Evolutionary conservation across 305 asterid genomes (phyloP).

Genomic region (Fraxinus latifolia): DNA sequence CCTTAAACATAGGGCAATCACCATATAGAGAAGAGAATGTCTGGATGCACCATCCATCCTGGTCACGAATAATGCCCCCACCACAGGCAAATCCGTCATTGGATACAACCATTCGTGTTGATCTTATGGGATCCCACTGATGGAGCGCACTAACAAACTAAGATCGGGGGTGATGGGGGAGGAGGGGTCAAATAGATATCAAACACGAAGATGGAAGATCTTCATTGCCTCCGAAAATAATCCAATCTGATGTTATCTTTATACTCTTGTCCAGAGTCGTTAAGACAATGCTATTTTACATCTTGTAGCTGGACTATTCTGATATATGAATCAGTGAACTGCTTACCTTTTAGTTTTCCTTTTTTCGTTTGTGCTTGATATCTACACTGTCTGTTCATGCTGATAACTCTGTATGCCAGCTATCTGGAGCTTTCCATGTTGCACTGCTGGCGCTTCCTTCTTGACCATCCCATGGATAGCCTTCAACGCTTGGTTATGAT

Average conservation of each 20-base stretch:
- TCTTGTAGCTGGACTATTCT: conserved; percentile 13
- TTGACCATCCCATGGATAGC: conserved; percentile 48
- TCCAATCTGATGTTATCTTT: background rate
- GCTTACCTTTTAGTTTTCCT: background rate
- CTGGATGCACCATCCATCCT: background rate
- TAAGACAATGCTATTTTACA: conserved; percentile 3
- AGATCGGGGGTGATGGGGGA: background rate
- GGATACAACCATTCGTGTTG: background rate
- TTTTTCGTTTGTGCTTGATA: conserved; percentile 1
- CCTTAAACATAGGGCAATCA: background rate
- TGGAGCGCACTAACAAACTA: background rate
- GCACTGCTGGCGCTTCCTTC: conserved; percentile 77
- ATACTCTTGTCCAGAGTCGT: conserved; percentile 10
- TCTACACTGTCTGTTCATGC: conserved; percentile 17
- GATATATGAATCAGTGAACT: conserved; percentile 1
- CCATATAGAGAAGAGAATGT: background rate
- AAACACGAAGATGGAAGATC: background rate
- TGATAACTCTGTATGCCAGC: conserved; percentile 36
- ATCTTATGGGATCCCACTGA: background rate
- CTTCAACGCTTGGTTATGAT: conserved; percentile 73
- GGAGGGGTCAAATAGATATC: background rate
- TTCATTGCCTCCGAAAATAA: background rate
- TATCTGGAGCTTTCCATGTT: conserved; percentile 80
- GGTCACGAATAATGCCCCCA: background rate
- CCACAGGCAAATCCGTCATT: background rate